Evolutionary conservation across 2,329 filamentous ascomycete genomes (phyloP).

Genomic region (Endoconidiophora polonica): DNA sequence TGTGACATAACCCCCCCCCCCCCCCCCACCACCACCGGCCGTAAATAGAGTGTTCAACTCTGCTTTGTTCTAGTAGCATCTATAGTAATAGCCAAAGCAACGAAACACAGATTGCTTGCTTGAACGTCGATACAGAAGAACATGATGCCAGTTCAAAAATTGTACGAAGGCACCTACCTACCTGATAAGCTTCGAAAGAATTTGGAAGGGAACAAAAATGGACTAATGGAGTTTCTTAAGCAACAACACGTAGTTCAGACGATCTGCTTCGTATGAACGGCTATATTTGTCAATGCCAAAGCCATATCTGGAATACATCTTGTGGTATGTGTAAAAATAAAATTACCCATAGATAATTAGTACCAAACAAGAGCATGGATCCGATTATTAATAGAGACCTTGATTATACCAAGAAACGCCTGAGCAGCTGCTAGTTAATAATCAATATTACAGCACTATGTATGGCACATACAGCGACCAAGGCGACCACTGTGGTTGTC

Average conservation of each 20-base stretch:
- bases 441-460: constrained; percentile 27
- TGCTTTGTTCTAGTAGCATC: not conserved
- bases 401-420: constrained; percentile 30
- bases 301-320: constrained; percentile 18
- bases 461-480: constrained; percentile 26
- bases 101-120: constrained; percentile 8
- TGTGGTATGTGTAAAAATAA: constrained; percentile 17
- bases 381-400: constrained; percentile 30
- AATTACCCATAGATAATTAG: constrained; percentile 16
- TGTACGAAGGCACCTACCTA: constrained; percentile 18
- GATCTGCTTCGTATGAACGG: constrained; percentile 24
- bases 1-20: too few relatives aligned
- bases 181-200: constrained; percentile 16
- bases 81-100: not conserved
- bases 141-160: constrained; percentile 19
- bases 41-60: too few relatives aligned
- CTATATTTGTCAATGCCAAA: constrained; percentile 19
- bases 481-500: constrained; percentile 16
- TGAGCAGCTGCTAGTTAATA: constrained; percentile 25
- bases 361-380: constrained; percentile 33
- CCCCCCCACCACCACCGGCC: too few relatives aligned
- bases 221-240: constrained; percentile 24
- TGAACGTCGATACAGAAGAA: constrained; percentile 12
- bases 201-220: constrained; percentile 21
- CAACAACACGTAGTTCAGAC: constrained; percentile 30